Evolutionary conservation across 768 basidiomycete genomes (phyloP), one percentile per base, ranked within the genome.

Genomic region (Kwoniella shandongensis): DNA sequence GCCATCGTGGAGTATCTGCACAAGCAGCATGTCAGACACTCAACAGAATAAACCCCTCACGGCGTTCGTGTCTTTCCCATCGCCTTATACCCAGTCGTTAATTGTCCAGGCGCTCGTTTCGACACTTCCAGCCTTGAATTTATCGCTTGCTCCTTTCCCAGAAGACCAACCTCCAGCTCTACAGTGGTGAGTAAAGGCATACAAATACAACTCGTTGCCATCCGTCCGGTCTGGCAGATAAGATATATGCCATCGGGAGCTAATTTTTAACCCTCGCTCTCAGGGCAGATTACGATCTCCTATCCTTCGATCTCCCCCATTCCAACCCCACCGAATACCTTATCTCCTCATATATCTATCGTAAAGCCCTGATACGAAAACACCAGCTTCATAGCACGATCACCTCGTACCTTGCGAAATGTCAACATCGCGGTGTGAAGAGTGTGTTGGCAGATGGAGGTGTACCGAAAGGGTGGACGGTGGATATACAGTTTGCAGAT

Each of bases 301-400:
- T 94, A 54, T 84, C 88, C 62, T 91, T 93, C 60, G 83, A 85
- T 63, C 81, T 86, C 26, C 86, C 86, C 10, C 81, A 84, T 61
- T 65, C 78, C 7, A 71, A 81, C 41, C 81, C 81, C 11, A 66
- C 79, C 22, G 67, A 70, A 18, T 60, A 77, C 35, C 81, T 92
- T 30, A 83, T 89, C 0, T 93, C 89, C 8, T 86, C 86, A 32
- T 93, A 92, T 72, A 86, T 85, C 13, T 91, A 93, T 71, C 83
- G 93, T 58, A 96, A 98, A 76, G 86, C 88, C 32, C 81, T 99
- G 52, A 98, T 98, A 62, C 84, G 96, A 52, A 98, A 98, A 76
- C 91, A 96, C 70, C 92, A 87, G 72, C 81, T 99, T 2, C 86
- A 91, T 3, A 83, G 84, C 30, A 85, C 84, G 48, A 82, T 91